Conservation (phyloP, 805 yeast species). For the Suhomyces emberorum region DNA sequence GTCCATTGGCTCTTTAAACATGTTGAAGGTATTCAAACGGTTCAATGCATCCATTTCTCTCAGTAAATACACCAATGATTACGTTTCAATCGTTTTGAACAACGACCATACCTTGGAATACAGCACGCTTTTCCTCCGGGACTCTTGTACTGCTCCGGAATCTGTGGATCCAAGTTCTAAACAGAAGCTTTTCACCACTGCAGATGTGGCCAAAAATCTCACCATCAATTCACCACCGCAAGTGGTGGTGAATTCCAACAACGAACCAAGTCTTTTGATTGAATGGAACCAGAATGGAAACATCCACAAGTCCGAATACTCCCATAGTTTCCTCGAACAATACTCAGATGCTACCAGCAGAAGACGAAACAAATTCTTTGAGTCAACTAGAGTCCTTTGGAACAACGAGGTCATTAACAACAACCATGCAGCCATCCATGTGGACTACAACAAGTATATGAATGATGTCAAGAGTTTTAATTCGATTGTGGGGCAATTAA, state of each 20-base stretch:
- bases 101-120: constrained; percentile 29
- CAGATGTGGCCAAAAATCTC: constrained; percentile 36
- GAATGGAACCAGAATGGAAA: constrained; percentile 32
- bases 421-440: constrained; percentile 16
- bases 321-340: constrained; percentile 44
- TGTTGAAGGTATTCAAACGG: background rate
- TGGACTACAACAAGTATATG: constrained; percentile 38
- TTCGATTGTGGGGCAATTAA: constrained; percentile 43
- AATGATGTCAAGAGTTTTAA: constrained; percentile 28
- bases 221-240: constrained; percentile 35
- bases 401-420: constrained; percentile 17
- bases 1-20: too few relatives aligned
- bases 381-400: constrained; percentile 40
- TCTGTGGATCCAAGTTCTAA: constrained; percentile 55
- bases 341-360: constrained; percentile 34
- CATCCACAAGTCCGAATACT: constrained; percentile 32
- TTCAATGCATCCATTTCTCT: constrained; percentile 10
- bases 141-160: constrained; percentile 47
- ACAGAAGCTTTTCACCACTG: constrained; percentile 67
- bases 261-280: constrained; percentile 34
- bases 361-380: constrained; percentile 36
- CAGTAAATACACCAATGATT: constrained; percentile 18
- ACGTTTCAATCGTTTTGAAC: constrained; percentile 21
- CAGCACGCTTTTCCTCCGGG: constrained; percentile 60
- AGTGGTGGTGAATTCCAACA: constrained; percentile 19